These are phyloP conservation scores for Paraconiothyrium sp. DNA, from an alignment of 2,329 filamentous ascomycete genomes.

Conservation along the genomic window DNA sequence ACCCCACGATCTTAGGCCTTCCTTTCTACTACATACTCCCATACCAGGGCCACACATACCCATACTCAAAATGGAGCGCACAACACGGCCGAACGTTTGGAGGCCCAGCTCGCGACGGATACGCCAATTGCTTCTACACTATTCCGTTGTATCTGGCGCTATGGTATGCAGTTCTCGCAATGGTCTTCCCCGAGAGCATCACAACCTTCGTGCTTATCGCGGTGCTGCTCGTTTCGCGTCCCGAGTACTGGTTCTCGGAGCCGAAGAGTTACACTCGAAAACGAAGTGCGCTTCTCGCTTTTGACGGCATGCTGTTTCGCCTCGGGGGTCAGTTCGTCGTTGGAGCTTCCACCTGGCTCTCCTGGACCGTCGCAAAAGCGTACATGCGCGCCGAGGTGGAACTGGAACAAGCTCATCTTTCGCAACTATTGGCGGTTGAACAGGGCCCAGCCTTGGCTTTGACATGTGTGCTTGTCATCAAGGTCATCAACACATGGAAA, in stretches of 20 bases:
- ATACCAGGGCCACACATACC: background rate
- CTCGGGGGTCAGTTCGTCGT: background rate
- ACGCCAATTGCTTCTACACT: background rate
- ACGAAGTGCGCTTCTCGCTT: background rate
- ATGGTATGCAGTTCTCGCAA: background rate
- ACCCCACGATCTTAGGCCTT: background rate
- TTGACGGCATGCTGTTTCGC: background rate
- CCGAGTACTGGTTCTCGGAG: slow-evolving; percentile 1
- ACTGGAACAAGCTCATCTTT: background rate
- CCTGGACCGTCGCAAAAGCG: background rate
- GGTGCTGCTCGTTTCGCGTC: background rate
- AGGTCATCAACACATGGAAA: background rate
- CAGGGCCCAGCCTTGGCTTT: background rate
- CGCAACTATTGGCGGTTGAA: background rate
- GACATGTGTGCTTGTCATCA: background rate
- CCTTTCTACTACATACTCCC: slow-evolving; percentile 1
- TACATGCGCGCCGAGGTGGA: background rate
- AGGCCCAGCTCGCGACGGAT: background rate
- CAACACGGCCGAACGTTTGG: background rate
- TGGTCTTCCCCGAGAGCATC: background rate
- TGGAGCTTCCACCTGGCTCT: background rate
- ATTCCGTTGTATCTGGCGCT: slow-evolving; percentile 4
- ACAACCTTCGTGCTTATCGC: background rate
- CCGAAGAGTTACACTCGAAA: background rate
- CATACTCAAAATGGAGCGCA: background rate